Evolutionary conservation across 2,329 filamentous ascomycete species (phyloP).

Genomic region (Drechslerella coelobrocha): DNA sequence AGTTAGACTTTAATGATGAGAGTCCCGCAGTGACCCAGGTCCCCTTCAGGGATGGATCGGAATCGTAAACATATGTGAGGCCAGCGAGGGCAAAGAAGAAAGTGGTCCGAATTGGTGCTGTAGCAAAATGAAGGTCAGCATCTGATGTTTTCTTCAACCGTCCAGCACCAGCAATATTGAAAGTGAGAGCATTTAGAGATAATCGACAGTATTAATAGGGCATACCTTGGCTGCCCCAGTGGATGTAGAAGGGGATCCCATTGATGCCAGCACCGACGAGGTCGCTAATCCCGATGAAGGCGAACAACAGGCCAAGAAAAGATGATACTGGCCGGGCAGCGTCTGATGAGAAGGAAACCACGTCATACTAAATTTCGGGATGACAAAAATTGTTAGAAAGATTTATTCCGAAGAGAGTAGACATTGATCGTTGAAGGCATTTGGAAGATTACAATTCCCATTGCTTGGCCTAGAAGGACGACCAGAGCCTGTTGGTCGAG

Average conservation of each 20-base stretch:
- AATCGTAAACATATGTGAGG: constrained; percentile 39
- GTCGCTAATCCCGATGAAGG: constrained; percentile 26
- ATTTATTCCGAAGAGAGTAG: not conserved
- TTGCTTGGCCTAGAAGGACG: constrained; percentile 36
- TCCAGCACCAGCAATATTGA: not conserved
- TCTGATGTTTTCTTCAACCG: not conserved
- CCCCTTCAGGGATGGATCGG: constrained; percentile 12
- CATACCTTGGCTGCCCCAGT: constrained; percentile 40
- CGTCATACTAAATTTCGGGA: constrained; percentile 18
- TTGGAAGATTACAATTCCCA: constrained; percentile 30
- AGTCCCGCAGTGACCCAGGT: constrained; percentile 24
- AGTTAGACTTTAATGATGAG: constrained; percentile 42
- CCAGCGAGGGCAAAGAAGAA: constrained; percentile 45
- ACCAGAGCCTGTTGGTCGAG: constrained; percentile 36
- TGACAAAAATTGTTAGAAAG: not conserved
- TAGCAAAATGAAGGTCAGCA: not conserved
- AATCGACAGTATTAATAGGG: not conserved
- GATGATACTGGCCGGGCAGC: constrained; percentile 34
- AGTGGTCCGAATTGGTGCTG: constrained; percentile 35
- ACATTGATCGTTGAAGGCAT: not conserved
- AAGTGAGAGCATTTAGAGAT: not conserved
- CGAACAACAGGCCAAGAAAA: constrained; percentile 41
- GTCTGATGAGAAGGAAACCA: constrained; percentile 25
- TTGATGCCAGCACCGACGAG: constrained; percentile 33
- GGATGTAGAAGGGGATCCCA: constrained; percentile 42